These are phyloP conservation scores for Euphorbia corollata DNA, from an alignment of 441 rosid genomes.

Conservation along the genomic window DNA sequence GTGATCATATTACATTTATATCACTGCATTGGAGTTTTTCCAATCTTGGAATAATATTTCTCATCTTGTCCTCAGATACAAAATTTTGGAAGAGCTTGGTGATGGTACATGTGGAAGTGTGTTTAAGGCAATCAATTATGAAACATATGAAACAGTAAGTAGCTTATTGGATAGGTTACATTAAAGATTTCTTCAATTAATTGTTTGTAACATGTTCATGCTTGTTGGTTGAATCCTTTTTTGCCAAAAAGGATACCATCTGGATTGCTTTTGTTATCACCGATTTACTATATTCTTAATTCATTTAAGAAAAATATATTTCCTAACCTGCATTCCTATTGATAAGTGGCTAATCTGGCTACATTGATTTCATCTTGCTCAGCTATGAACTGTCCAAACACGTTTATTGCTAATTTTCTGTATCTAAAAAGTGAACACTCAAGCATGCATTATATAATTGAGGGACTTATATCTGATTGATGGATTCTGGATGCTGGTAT, in stretches of 20 bases:
- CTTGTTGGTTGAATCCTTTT: neutral
- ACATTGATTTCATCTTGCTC: neutral
- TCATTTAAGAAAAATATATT: neutral
- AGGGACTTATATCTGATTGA: constrained; percentile 2
- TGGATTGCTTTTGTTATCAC: neutral
- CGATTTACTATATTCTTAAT: neutral
- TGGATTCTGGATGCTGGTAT: neutral
- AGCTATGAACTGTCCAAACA: neutral
- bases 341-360: neutral
- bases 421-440: constrained; percentile 1
- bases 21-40: neutral
- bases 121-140: constrained; percentile 70
- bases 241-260: constrained; percentile 5
- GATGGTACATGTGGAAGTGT: constrained; percentile 96
- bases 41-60: neutral
- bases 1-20: neutral
- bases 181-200: neutral
- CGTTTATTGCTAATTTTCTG: neutral
- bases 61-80: constrained; percentile 45
- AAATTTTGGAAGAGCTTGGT: constrained; percentile 83
- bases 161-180: constrained; percentile 3
- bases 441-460: neutral
- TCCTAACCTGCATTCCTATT: neutral
- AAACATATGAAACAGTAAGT: constrained; percentile 68
- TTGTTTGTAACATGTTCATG: neutral